Percentiles rank a stretch among this genome's conserved stretches.
Conservation (phyloP, 306 rosid genomes). For the Acacia confusa region DNA sequence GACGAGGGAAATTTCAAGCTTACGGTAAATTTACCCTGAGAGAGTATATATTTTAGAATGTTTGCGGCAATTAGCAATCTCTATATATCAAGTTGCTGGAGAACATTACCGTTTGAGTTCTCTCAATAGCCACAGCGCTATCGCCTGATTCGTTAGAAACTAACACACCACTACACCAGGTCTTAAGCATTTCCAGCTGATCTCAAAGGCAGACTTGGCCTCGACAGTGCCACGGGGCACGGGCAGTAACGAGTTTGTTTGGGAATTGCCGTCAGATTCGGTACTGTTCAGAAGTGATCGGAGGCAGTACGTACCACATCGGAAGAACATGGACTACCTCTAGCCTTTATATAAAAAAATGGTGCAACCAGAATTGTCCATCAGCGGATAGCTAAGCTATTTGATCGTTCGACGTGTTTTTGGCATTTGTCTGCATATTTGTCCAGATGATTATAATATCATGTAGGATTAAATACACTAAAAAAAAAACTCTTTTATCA, state of each 20-base stretch:
- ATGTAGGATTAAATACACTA: too few species aligned
- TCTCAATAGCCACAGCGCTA: slow-evolving; percentile 64
- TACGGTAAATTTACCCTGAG: not conserved
- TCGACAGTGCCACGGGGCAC: slow-evolving; percentile 82
- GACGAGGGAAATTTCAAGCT: not conserved
- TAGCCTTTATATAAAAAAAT: too few species aligned
- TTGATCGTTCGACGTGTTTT: too few species aligned
- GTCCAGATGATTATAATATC: too few species aligned
- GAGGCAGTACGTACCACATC: slow-evolving; percentile 25
- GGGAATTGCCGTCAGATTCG: slow-evolving; percentile 20
- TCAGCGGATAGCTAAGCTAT: too few species aligned
- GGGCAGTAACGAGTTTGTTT: slow-evolving; percentile 49
- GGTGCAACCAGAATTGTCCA: accelerated
- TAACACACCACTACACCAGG: slow-evolving; percentile 44
- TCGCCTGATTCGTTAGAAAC: slow-evolving; percentile 70
- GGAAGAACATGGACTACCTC: too few species aligned
- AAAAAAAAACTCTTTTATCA: too few species aligned
- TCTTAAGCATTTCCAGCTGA: slow-evolving; percentile 48
- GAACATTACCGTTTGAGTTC: slow-evolving; percentile 65
- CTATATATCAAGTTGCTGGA: not conserved
- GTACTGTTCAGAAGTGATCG: slow-evolving; percentile 51
- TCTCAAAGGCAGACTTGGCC: slow-evolving; percentile 62
- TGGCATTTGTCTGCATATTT: too few species aligned
- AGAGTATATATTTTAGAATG: not conserved
- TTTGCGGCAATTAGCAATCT: not conserved